Evolutionary conservation across 2,329 filamentous ascomycete species (phyloP).

Genomic region (Leptographium radiaticola): DNA sequence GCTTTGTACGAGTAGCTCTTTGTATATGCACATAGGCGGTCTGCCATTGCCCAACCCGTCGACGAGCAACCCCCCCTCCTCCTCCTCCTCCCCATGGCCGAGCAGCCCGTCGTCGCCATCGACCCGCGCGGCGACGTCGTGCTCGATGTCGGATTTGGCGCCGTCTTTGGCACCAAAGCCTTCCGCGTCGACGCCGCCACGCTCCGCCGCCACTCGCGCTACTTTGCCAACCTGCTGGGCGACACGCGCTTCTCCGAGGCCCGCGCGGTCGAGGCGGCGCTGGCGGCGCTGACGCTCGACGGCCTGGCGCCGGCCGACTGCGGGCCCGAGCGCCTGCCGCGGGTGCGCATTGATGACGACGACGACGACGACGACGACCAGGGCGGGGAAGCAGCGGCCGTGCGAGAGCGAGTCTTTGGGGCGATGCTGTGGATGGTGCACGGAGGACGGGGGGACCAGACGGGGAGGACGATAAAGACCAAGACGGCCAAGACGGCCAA

Average conservation of each 20-base stretch:
- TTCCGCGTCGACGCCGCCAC: conserved; percentile 48
- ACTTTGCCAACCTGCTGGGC: conserved; percentile 55
- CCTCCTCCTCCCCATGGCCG: no score
- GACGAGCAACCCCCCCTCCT: no score
- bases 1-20: no score
- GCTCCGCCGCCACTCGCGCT: conserved; percentile 50
- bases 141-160: conserved; percentile 51
- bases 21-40: no score
- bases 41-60: no score
- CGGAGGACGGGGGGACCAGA: conserved; percentile 15
- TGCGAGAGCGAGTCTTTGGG: conserved; percentile 47
- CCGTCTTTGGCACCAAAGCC: conserved; percentile 16
- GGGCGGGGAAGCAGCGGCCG: conserved; percentile 21
- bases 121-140: conserved; percentile 49
- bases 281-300: conserved; percentile 33
- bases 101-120: conserved; percentile 30
- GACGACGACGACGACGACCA: conserved; percentile 51
- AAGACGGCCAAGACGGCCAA: background rate
- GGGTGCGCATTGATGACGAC: conserved; percentile 51
- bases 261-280: conserved; percentile 34
- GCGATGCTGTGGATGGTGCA: conserved; percentile 59
- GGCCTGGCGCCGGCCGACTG: conserved; percentile 36
- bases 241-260: conserved; percentile 52
- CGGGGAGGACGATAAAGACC: background rate
- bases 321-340: conserved; percentile 40